Evolutionary conservation across 345 rosid species (phyloP), one percentile per base, ranked within the genome.

Genomic region (Citrus sp.): DNA sequence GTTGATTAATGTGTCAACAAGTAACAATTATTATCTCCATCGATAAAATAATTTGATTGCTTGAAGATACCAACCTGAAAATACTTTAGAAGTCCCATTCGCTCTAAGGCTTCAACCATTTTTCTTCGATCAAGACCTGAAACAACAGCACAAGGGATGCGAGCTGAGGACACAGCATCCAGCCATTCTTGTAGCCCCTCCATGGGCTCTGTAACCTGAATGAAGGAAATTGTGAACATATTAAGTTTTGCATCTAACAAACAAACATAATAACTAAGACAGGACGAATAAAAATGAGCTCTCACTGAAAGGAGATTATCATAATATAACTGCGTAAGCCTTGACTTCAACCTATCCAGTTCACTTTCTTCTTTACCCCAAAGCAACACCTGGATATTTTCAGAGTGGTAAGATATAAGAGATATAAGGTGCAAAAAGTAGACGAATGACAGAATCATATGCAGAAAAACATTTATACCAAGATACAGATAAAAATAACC

Each of bases 91-190:
- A 95, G 94, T 60, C 90, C 93, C 93, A 93, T 85, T 22, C 85
- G 87, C 60, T 93, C 93, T 56, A 95, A 87, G 49, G 93, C 87
- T 62, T 79, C 86, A 4, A 90, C 87, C 98, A 95, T 90, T 84
- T 79, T 92, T 75, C 81, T 90, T 42, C 98, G 89, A 81, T 93
- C 96, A 69, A 95, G 91, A 82, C 93, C 87, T 71, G 99, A 93
- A 79, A 95, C 99, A 77, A 95, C 88, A 73, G 99, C 99, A 81
- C 99, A 95, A 77, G 98, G 99, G 80, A 95, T 89, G 38, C 91
- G 86, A 72, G 94, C 93, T 56, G 88, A 92, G 73, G 85, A 80
- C 30, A 95, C 90, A 49, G 96, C 97, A 74, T 95, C 98, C 8
- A 95, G 92, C 99, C 99, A 95, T 72, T 92, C 97, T 85, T 74